phyloP scores from a whole-genome alignment of 441 rosid genomes.

The Isatis lusitanica region DNA sequence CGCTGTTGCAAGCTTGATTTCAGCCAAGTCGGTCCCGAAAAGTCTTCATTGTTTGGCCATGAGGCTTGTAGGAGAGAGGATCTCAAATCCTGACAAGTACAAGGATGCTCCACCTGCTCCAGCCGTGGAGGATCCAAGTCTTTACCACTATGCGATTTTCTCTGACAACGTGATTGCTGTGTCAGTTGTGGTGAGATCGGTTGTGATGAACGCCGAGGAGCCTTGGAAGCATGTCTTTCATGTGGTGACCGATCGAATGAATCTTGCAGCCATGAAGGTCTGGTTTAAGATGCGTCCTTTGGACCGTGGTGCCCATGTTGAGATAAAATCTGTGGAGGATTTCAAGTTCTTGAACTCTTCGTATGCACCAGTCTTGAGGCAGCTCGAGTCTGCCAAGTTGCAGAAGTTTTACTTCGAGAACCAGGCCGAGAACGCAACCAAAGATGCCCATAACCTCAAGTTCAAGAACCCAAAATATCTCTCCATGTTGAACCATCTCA shows the following conservation, averaged over 20 bases:
- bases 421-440: conserved; percentile 53
- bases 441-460: conserved; percentile 49
- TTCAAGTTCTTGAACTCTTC: conserved; percentile 66
- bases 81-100: conserved; percentile 71
- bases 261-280: conserved; percentile 86
- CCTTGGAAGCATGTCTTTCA: conserved; percentile 93
- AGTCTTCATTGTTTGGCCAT: conserved; percentile 91
- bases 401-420: conserved; percentile 55
- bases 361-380: conserved; percentile 72
- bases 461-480: conserved; percentile 60
- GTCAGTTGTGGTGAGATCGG: conserved; percentile 90
- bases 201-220: conserved; percentile 81
- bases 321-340: conserved; percentile 81
- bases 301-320: conserved; percentile 74
- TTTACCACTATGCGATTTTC: conserved; percentile 82
- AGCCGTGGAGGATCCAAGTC: conserved; percentile 70
- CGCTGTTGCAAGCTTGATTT: conserved; percentile 72
- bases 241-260: conserved; percentile 82
- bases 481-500: conserved; percentile 73
- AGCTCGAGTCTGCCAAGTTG: conserved; percentile 61
- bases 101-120: conserved; percentile 50
- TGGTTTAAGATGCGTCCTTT: conserved; percentile 94
- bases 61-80: conserved; percentile 87
- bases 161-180: conserved; percentile 92
- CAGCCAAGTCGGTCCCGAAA: conserved; percentile 84